Evolutionary conservation across 2,329 filamentous ascomycete species (phyloP).

Genomic region (Aureobasidium sp.): DNA sequence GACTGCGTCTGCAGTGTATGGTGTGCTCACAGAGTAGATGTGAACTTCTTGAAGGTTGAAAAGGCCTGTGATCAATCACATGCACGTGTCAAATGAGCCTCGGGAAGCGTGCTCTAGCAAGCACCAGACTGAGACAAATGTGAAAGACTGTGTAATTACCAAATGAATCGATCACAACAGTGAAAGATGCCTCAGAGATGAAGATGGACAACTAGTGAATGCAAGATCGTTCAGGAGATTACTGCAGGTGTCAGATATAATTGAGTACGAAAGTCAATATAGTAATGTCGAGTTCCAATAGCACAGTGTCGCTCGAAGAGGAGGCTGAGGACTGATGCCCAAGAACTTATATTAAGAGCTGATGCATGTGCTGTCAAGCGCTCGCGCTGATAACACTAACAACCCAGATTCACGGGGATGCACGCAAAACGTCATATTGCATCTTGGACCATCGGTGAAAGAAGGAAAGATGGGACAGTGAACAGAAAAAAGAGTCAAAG

Average conservation of each 20-base stretch:
- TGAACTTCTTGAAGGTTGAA: not conserved
- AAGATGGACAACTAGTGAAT: too few relatives aligned
- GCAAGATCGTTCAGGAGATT: too few relatives aligned
- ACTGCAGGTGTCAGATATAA: not conserved
- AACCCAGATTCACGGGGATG: not conserved
- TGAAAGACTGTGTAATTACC: not conserved
- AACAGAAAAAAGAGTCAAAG: not conserved
- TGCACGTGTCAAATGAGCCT: not conserved
- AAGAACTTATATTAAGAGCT: not conserved
- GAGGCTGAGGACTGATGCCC: not conserved
- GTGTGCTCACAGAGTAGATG: too few relatives aligned
- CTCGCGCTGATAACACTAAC: not conserved
- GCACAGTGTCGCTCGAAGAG: not conserved
- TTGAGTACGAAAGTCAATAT: not conserved
- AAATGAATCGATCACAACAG: not conserved
- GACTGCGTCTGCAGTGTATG: too few relatives aligned
- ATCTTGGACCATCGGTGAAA: not conserved
- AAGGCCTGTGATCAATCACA: not conserved
- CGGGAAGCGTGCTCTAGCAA: too few relatives aligned
- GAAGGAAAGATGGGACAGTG: not conserved
- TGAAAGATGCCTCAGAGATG: too few relatives aligned
- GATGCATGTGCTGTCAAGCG: slow-evolving; percentile 11
- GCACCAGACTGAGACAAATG: too few relatives aligned
- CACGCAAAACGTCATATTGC: not conserved
- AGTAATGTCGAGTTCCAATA: not conserved